Evolutionary conservation across 805 yeast genomes (phyloP).

Genomic region (Metschnikowia bowlesiae): DNA sequence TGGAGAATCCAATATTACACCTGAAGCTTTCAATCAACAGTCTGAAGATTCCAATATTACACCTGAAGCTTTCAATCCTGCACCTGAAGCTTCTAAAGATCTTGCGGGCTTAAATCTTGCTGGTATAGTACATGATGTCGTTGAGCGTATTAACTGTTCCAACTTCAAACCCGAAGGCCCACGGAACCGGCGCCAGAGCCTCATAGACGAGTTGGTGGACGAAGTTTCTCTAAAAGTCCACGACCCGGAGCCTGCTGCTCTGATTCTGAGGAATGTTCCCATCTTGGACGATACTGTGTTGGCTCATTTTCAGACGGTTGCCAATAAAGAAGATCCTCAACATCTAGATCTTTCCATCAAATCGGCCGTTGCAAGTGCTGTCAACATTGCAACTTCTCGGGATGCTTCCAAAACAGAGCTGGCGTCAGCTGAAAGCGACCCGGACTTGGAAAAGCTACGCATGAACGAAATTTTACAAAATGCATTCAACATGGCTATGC

Average conservation of each 20-base stretch:
- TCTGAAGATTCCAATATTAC: no score
- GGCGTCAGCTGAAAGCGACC: conserved; percentile 22
- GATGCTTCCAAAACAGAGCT: background rate
- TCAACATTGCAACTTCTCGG: conserved; percentile 7
- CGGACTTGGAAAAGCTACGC: conserved; percentile 50
- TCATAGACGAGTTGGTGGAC: conserved; percentile 1
- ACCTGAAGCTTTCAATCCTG: no score
- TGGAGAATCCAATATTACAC: no score
- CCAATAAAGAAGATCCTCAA: conserved; percentile 20
- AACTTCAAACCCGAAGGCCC: conserved; percentile 17
- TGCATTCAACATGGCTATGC: conserved; percentile 74
- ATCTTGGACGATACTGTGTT: conserved; percentile 33
- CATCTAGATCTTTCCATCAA: conserved; percentile 8
- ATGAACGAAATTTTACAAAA: conserved; percentile 72
- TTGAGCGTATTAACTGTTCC: conserved; percentile 17
- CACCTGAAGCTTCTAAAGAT: background rate
- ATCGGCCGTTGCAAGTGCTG: conserved; percentile 13
- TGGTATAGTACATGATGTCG: conserved; percentile 25
- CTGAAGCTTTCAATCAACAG: no score
- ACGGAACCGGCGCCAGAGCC: background rate
- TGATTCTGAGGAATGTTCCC: conserved; percentile 21
- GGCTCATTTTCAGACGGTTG: conserved; percentile 34
- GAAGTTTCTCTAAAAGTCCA: background rate
- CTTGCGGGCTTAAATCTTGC: conserved; percentile 7
- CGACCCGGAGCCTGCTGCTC: conserved; percentile 1